phyloP scores from a whole-genome alignment of 768 basidiomycete species.

The Hericium rajendrae region DNA sequence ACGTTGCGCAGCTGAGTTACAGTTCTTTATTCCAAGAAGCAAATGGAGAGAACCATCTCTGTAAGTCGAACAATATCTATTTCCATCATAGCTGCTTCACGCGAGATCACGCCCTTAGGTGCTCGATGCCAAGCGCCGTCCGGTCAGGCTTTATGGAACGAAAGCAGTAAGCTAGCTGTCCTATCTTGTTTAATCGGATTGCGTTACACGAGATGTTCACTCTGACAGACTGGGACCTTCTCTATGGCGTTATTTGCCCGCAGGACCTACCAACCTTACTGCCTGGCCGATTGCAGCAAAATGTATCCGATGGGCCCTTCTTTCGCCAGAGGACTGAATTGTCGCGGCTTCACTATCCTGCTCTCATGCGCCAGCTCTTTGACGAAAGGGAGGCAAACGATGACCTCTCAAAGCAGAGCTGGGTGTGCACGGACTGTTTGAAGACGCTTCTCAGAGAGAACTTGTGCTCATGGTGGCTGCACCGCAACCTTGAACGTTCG shows the following conservation, averaged over 20 bases:
- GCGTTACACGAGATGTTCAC: not conserved
- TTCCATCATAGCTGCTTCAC: not conserved
- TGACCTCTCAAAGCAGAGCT: not conserved
- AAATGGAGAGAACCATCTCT: not conserved
- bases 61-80: not conserved
- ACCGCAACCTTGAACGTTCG: not conserved
- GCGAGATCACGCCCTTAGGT: not conserved
- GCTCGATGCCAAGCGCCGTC: not conserved
- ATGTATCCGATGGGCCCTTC: not conserved
- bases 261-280: not conserved
- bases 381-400: not conserved
- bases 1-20: not conserved
- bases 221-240: not conserved
- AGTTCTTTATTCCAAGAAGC: not conserved
- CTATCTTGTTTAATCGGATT: not conserved
- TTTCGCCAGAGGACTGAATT: not conserved
- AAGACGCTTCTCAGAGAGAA: not conserved
- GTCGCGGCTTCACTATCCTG: not conserved
- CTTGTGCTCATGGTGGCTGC: not conserved
- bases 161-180: not conserved
- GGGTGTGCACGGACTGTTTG: not conserved
- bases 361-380: not conserved
- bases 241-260: not conserved
- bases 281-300: not conserved
- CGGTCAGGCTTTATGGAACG: not conserved